These are phyloP conservation scores for Phialocephala sp. DNA, from an alignment of 2,329 filamentous ascomycete genomes.

Conservation along the genomic window DNA sequence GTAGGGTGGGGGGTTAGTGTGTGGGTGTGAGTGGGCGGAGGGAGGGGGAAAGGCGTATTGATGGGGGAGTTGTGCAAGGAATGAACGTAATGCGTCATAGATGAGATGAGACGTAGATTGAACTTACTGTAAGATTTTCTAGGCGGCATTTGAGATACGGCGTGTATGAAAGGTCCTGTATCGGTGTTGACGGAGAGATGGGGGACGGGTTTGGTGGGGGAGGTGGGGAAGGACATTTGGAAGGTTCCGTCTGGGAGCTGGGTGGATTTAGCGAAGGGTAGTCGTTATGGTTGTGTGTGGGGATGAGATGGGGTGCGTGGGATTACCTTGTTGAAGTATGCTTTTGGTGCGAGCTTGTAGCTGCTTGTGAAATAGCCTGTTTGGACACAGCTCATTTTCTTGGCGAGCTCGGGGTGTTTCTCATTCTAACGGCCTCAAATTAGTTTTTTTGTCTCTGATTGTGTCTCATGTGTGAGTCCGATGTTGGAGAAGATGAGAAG, in stretches of 20 bases:
- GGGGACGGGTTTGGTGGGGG: conserved; percentile 47
- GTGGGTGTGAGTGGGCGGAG: background rate
- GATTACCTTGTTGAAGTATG: conserved; percentile 53
- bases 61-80: background rate
- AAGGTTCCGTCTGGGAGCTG: conserved; percentile 50
- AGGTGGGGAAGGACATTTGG: conserved; percentile 54
- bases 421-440: conserved; percentile 44
- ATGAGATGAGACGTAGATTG: no score
- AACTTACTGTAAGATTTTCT: conserved; percentile 30
- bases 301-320: background rate
- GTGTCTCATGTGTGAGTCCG: background rate
- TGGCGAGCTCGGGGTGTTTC: conserved; percentile 50
- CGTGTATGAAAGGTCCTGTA: conserved; percentile 42
- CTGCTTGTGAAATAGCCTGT: conserved; percentile 48
- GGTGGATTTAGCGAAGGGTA: no score
- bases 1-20: background rate
- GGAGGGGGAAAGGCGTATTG: background rate
- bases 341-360: conserved; percentile 52
- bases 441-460: conserved; percentile 32
- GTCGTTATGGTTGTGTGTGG: no score
- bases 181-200: conserved; percentile 55
- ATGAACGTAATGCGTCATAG: no score
- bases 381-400: conserved; percentile 53
- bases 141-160: conserved; percentile 34
- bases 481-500: background rate